Conservation (phyloP, 352 stramenopile species). For the Phytophthora citrophthora region DNA sequence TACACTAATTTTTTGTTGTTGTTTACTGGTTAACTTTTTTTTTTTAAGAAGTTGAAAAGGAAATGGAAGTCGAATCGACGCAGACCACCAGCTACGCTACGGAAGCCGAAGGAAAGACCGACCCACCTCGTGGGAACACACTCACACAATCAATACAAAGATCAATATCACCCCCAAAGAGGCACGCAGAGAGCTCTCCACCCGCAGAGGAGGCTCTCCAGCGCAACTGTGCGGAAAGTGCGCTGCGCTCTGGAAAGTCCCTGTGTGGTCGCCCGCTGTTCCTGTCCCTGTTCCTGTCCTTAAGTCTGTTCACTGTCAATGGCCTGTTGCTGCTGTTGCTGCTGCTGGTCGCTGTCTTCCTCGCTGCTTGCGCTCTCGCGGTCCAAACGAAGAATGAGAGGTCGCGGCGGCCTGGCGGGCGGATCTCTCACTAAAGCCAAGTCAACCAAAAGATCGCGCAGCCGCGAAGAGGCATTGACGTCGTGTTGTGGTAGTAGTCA, state of each 20-base stretch:
- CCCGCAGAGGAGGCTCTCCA: conserved; percentile 15
- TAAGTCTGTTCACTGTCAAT: conserved; percentile 8
- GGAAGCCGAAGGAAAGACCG: conserved; percentile 17
- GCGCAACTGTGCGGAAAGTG: neutral
- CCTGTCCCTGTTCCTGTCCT: conserved; percentile 5
- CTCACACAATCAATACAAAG: conserved; percentile 7
- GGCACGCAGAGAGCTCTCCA: conserved; percentile 7
- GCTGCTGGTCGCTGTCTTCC: conserved; percentile 24
- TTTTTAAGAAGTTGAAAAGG: conserved; percentile 15
- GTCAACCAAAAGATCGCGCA: conserved; percentile 21
- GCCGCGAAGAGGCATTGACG: neutral
- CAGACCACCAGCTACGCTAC: conserved; percentile 9
- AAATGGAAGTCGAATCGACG: conserved; percentile 17
- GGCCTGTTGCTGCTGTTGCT: conserved; percentile 1
- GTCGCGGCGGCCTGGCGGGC: neutral
- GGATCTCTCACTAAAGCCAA: conserved; percentile 7
- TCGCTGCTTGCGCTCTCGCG: conserved; percentile 17
- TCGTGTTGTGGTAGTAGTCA: neutral
- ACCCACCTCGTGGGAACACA: conserved; percentile 8
- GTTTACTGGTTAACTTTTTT: conserved; percentile 12
- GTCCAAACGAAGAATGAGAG: conserved; percentile 28
- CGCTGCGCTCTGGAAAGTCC: conserved; percentile 3
- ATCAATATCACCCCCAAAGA: conserved; percentile 9
- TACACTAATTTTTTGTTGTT: conserved; percentile 16
- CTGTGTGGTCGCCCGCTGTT: conserved; percentile 1